Conservation (phyloP, 306 rosid genomes). For the Leucaena leucocephala region DNA sequence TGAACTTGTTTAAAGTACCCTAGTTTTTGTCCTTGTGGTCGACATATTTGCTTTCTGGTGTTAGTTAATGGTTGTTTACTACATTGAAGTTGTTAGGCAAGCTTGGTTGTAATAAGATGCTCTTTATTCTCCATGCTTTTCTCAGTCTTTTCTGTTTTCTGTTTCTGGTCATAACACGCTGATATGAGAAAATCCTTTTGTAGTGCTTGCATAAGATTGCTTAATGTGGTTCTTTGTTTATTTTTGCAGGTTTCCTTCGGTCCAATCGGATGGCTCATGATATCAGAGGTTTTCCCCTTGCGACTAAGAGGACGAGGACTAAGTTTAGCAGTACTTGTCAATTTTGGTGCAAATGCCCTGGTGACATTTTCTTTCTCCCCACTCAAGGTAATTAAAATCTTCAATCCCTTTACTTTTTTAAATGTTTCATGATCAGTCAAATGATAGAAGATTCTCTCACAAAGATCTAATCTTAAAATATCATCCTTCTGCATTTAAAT, state of each 20-base stretch:
- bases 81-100: background rate
- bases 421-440: constrained; percentile 14
- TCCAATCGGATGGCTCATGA: constrained; percentile 99
- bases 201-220: constrained; percentile 3
- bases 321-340: constrained; percentile 87
- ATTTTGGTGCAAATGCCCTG: constrained; percentile 84
- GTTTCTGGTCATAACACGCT: background rate
- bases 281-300: constrained; percentile 91
- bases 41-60: background rate
- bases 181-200: background rate
- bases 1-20: background rate
- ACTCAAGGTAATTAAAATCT: constrained; percentile 59
- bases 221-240: constrained; percentile 25
- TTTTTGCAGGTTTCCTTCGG: constrained; percentile 88
- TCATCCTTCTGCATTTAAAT: background rate
- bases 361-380: constrained; percentile 97
- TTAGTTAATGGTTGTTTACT: background rate
- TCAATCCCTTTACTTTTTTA: background rate
- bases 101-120: background rate
- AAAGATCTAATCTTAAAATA: constrained; percentile 15
- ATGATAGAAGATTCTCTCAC: constrained; percentile 23
- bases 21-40: background rate
- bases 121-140: no score
- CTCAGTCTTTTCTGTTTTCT: background rate
- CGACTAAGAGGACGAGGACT: constrained; percentile 91